phyloP scores from a whole-genome alignment of 2,329 filamentous ascomycete species.

The Zasmidium angulare region DNA sequence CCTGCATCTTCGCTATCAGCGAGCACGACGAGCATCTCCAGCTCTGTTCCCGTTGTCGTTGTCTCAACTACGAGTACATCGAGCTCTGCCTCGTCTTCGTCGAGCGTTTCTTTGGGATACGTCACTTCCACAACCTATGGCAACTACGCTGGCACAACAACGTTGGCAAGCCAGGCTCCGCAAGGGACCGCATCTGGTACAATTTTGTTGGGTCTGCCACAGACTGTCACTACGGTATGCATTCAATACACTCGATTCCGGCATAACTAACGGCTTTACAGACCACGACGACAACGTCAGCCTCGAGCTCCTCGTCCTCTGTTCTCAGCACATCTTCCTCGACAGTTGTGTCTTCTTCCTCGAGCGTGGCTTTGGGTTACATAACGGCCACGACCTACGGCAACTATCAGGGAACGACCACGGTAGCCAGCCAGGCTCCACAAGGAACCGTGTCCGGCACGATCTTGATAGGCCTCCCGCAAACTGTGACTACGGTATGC shows the following conservation, averaged over 20 bases:
- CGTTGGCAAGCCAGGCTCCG: background rate
- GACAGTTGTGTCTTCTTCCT: background rate
- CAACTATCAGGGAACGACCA: background rate
- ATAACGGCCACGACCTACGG: background rate
- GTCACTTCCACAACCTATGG: conserved; percentile 7
- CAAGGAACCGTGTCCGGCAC: background rate
- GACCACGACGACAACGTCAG: background rate
- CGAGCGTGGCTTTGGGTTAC: background rate
- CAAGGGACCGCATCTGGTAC: conserved; percentile 6
- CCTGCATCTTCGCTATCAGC: background rate
- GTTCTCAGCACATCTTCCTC: too few species aligned
- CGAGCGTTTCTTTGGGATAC: conserved; percentile 1
- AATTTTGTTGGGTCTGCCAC: conserved; percentile 1
- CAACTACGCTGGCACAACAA: conserved; percentile 7
- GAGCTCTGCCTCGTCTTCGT: background rate
- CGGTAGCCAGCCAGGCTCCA: background rate
- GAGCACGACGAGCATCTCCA: background rate
- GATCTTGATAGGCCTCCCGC: background rate
- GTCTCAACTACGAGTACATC: background rate
- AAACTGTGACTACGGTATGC: background rate
- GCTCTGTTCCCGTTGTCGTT: background rate
- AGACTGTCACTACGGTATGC: background rate
- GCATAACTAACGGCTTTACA: background rate
- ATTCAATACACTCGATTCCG: background rate
- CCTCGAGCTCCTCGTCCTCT: background rate